Evolutionary conservation across 768 basidiomycete species (phyloP).

Genomic region (Lentinus brumalis): DNA sequence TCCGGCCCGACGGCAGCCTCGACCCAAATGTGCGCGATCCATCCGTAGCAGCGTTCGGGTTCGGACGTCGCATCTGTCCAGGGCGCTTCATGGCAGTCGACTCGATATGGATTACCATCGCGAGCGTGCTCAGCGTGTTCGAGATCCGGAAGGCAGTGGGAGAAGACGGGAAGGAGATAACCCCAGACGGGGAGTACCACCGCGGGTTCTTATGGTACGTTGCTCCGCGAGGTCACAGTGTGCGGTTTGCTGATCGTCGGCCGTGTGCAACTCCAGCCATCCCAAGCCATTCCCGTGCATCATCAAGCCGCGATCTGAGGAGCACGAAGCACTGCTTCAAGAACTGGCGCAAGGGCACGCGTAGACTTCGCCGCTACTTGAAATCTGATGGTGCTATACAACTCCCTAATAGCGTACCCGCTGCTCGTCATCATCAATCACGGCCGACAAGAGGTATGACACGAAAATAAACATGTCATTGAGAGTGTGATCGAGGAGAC

Average conservation of each 20-base stretch:
- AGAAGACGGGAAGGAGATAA: conserved; percentile 24
- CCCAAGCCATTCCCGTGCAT: conserved; percentile 28
- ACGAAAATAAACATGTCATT: neutral
- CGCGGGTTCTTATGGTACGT: conserved; percentile 35
- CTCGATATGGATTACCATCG: conserved; percentile 29
- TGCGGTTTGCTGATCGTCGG: neutral
- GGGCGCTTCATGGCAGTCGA: conserved; percentile 26
- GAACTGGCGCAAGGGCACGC: conserved; percentile 6
- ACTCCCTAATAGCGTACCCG: no score
- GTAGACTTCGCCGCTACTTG: neutral
- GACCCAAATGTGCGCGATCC: conserved; percentile 34
- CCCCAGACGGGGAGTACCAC: conserved; percentile 40
- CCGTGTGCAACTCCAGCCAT: conserved; percentile 13
- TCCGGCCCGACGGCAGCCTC: conserved; percentile 39
- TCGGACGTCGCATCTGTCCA: conserved; percentile 35
- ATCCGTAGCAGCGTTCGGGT: conserved; percentile 35
- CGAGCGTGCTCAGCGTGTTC: conserved; percentile 24
- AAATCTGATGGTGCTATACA: no score
- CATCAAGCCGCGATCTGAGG: conserved; percentile 27
- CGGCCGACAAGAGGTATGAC: no score
- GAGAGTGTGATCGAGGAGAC: no score
- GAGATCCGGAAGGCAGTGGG: conserved; percentile 24
- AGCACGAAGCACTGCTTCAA: conserved; percentile 13
- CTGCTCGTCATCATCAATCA: neutral
- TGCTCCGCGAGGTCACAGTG: neutral